A percentile compares a stretch with the other conserved stretches of the same genome.
These are phyloP conservation scores for Exidia glandulosa DNA, from an alignment of 768 basidiomycete genomes.

Conservation along the genomic window DNA sequence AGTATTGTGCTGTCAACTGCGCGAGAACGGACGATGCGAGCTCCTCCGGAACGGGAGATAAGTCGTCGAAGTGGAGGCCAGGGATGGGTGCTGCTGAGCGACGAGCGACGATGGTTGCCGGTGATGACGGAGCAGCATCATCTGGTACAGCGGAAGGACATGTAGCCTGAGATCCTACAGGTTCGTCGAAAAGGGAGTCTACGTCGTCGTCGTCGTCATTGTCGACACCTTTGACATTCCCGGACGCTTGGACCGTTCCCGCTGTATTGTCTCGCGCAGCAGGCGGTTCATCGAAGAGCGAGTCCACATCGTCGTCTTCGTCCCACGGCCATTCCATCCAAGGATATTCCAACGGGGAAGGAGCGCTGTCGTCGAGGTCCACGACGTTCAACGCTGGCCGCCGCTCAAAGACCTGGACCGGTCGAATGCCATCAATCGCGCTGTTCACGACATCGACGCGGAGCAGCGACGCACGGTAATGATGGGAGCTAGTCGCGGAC, in stretches of 20 bases:
- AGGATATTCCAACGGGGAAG: not conserved
- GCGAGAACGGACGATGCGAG: slow-evolving; percentile 33
- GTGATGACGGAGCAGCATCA: too few species aligned
- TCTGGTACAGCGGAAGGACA: too few species aligned
- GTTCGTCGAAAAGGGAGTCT: slow-evolving; percentile 5
- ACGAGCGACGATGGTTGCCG: slow-evolving; percentile 19
- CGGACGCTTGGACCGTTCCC: too few species aligned
- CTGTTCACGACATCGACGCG: not conserved
- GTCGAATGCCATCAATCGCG: not conserved
- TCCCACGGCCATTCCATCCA: not conserved
- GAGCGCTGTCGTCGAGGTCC: not conserved
- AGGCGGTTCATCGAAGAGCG: slow-evolving; percentile 41
- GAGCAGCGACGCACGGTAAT: not conserved
- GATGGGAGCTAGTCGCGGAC: not conserved
- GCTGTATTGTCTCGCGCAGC: not conserved
- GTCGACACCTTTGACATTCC: not conserved
- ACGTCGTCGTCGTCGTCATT: not conserved
- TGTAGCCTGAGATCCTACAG: too few species aligned
- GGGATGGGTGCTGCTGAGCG: slow-evolving; percentile 44
- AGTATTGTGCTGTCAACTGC: slow-evolving; percentile 36
- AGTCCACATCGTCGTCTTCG: slow-evolving; percentile 21
- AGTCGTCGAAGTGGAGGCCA: slow-evolving; percentile 52
- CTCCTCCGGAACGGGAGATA: slow-evolving; percentile 36
- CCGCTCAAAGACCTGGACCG: not conserved
- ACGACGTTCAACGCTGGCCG: not conserved